Evolutionary conservation across 306 rosid species (phyloP).

Genomic region (Vigna hirtella): DNA sequence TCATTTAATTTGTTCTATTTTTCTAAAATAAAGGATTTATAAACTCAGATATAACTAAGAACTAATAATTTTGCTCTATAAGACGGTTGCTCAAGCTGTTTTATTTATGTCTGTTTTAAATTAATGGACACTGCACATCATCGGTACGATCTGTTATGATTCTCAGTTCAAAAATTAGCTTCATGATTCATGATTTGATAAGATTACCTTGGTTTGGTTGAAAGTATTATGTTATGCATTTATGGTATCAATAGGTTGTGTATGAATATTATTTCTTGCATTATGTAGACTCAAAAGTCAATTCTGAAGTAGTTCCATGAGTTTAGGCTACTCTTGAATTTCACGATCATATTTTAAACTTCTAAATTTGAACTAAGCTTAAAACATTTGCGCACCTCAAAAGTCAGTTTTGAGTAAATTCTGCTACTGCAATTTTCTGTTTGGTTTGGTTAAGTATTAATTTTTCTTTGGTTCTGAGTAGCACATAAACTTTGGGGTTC

Average conservation of each 20-base stretch:
- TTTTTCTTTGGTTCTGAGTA: neutral
- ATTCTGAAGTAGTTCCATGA: neutral
- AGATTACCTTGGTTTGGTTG: neutral
- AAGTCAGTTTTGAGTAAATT: neutral
- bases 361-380: too few relatives aligned
- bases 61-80: neutral
- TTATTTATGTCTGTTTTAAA: too few relatives aligned
- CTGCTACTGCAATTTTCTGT: neutral
- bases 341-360: neutral
- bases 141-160: too few relatives aligned
- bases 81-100: too few relatives aligned
- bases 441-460: slow-evolving; percentile 30
- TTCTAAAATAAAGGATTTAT: neutral
- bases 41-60: neutral
- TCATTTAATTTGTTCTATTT: too few relatives aligned
- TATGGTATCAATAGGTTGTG: neutral
- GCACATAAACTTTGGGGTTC: neutral
- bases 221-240: neutral
- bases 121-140: too few relatives aligned
- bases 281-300: neutral
- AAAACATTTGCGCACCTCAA: neutral
- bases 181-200: too few relatives aligned
- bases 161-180: too few relatives aligned
- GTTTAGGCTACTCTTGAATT: neutral
- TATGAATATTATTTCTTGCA: too few relatives aligned